A percentile compares a stretch with the other conserved stretches of the same genome.
Conservation (phyloP, 768 basidiomycete species). For the Tubosaeta sp. region DNA sequence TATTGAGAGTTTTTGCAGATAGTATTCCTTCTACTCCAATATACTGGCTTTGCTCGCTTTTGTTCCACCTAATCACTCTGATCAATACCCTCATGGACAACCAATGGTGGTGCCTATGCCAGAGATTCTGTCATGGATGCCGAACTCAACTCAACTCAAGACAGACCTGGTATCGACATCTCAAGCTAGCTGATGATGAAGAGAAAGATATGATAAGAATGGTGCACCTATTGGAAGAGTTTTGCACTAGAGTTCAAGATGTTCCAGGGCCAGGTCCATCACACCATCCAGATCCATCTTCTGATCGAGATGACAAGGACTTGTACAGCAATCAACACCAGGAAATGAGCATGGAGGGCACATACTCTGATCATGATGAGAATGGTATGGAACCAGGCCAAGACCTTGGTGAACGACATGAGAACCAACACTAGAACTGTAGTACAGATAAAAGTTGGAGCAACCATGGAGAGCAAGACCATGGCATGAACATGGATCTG, state of each 20-base stretch:
- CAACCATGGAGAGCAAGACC: neutral
- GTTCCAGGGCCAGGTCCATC: neutral
- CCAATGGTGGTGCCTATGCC: neutral
- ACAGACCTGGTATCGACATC: neutral
- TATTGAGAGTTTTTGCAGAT: too few relatives aligned
- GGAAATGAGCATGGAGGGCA: too few relatives aligned
- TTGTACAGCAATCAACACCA: too few relatives aligned
- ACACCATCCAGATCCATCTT: too few relatives aligned
- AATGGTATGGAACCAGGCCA: too few relatives aligned
- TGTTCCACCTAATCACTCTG: too few relatives aligned
- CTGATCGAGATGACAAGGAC: too few relatives aligned
- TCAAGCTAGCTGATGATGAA: neutral
- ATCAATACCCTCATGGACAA: neutral
- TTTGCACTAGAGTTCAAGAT: neutral
- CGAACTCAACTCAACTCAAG: neutral
- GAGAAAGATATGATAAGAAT: neutral
- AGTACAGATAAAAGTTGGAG: neutral
- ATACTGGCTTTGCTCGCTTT: too few relatives aligned
- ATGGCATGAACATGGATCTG: neutral
- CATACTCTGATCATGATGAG: too few relatives aligned
- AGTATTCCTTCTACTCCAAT: neutral
- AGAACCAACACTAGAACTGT: too few relatives aligned
- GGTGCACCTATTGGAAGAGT: neutral
- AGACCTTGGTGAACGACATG: too few relatives aligned
- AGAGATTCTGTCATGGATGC: neutral